Evolutionary conservation across 1,284 basidiomycete species (phyloP), one percentile per base, ranked within the genome.

Genomic region (Rhodofomes roseus): DNA sequence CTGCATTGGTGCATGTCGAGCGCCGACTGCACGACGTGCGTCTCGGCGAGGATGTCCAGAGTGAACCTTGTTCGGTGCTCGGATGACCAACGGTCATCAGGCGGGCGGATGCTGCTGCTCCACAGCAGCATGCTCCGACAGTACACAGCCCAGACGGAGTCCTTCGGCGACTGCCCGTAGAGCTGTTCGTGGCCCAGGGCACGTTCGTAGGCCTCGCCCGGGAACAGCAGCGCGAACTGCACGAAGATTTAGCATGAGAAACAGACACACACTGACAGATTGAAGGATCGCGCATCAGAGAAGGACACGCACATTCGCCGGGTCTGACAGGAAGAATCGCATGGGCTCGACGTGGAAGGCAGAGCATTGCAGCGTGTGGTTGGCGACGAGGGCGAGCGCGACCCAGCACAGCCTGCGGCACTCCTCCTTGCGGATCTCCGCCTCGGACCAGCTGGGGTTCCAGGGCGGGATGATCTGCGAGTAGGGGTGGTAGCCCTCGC

Each of bases 61-160:
- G 86, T 82, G 60, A 83, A 78, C 55, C 86, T 84, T 0, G 83
- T 80, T 51, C 81, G 80, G 27, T 84, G 80, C 39, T 84, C 79
- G 18, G 77, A 77, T 16, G 74, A 67, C 63, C 77, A 75, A 0
- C 71, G 65, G 20, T 74, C 74, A 56, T 76, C 73, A 60, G 79
- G 72, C 55, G 85, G 76, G 23, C 80, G 79, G 60, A 80, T 77
- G 65, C 83, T 86, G 66, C 84, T 86, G 67, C 82, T 87, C 85
- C 88, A 90, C 1, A 92, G 76, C 12, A 92, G 78, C 86, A 91
- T 87, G 68, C 84, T 84, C 54, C 90, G 84, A 73, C 86, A 90
- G 67, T 90, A 89, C 36, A 92, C 76, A 0, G 87, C 89, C 88
- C 89, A 91, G 2, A 92, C 77, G 9, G 85, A 85, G 63, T 91